Evolutionary conservation across 2,329 filamentous ascomycete species (phyloP).

Genomic region (Colletotrichum graminicola): DNA sequence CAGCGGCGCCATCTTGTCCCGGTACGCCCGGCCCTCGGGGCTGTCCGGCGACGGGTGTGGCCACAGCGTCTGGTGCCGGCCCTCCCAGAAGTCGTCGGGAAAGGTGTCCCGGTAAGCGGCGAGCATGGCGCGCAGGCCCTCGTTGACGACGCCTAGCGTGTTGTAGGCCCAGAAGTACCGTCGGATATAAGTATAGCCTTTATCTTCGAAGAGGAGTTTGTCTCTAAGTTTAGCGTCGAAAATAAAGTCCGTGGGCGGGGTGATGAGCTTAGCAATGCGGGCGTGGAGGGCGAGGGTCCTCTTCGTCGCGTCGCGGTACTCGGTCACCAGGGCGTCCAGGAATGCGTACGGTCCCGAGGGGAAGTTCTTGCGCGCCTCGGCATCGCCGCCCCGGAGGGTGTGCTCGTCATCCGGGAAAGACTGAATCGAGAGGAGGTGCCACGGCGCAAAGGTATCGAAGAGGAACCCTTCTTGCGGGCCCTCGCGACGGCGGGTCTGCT

Average conservation of each 20-base stretch:
- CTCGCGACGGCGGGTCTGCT: slow-evolving; percentile 62
- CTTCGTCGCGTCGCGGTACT: slow-evolving; percentile 71
- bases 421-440: slow-evolving; percentile 70
- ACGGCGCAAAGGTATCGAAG: slow-evolving; percentile 70
- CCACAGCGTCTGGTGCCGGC: slow-evolving; percentile 67
- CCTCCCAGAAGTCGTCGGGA: slow-evolving; percentile 69
- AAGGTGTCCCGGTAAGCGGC: slow-evolving; percentile 69
- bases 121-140: slow-evolving; percentile 69
- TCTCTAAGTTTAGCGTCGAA: slow-evolving; percentile 68
- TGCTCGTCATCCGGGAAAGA: slow-evolving; percentile 71
- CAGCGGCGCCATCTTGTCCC: slow-evolving; percentile 60
- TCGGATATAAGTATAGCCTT: slow-evolving; percentile 70
- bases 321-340: slow-evolving; percentile 67
- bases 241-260: slow-evolving; percentile 70
- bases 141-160: slow-evolving; percentile 70
- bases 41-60: slow-evolving; percentile 62
- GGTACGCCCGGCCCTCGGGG: slow-evolving; percentile 60
- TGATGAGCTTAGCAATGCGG: slow-evolving; percentile 69
- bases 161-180: slow-evolving; percentile 75
- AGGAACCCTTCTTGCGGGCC: slow-evolving; percentile 62
- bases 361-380: slow-evolving; percentile 62
- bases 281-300: slow-evolving; percentile 69
- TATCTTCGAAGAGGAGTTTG: slow-evolving; percentile 71
- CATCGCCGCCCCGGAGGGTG: slow-evolving; percentile 67
- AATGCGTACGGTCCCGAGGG: slow-evolving; percentile 73